Base-by-base conservation (phyloP, 192 early-diverging fungal species). In the Martensiomyces pterosporus region DNA sequence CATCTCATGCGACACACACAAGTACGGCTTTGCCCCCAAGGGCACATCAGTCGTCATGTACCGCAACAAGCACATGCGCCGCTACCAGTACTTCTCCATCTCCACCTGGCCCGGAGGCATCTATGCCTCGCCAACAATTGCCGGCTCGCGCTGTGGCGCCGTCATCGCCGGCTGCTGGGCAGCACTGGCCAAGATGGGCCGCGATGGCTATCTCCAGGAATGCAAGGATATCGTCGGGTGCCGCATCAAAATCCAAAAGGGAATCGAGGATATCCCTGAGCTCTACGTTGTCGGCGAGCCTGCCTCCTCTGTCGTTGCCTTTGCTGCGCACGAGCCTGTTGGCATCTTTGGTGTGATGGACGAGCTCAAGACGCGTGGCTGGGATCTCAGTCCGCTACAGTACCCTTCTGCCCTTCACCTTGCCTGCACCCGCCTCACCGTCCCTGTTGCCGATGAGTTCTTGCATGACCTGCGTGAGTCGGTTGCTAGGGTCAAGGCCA, bases 11-110 rank as follows among this genome's bases (percentile, higher is more conserved):
- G 95, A 98, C 73, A 91, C 93, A 0, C 95, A 98, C 83, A 98
- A 98, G 78, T 98, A 98, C 56, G 94, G 94, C 18, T 98, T 98
- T 70, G 94, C 94, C 1, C 92, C 95, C 35, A 98, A 98, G 81
- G 95, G 95, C n/a, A 87, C 88, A 5, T 92, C 88, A 5, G 88
- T 96, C 13, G 81, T 96, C 49, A 91, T 96, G 92, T 98, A 95
- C 65, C 76, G 79, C 22, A 67, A 64, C 68, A 83, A 84, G 57
- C 74, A 75, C 35, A 75, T 91, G 42, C 82, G 93, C 47, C 90
- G 88, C 48, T 89, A 85, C 76, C 92, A 95, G 67, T 98, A 95
- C 68, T 96, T 93, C 60, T 79, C 88, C 38, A 70, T 76, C n/a
- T 72, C 91, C 3, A 88, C 92, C 29, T 98, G 93, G 93, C 83